Evolutionary conservation across 768 basidiomycete species (phyloP).

Genomic region (Porphyrellus cyaneotinctus): DNA sequence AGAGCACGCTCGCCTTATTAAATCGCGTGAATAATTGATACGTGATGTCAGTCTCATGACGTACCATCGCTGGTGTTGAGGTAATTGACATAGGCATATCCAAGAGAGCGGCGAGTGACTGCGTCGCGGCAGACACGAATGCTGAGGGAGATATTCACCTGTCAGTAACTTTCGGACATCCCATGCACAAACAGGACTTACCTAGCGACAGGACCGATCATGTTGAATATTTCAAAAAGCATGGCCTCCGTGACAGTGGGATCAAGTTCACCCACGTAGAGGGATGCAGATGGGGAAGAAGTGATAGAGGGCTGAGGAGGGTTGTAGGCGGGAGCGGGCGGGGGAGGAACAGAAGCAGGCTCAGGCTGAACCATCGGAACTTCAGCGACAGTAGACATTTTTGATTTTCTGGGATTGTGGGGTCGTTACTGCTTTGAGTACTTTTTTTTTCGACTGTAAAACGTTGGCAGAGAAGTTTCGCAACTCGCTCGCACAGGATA

Average conservation of each 20-base stretch:
- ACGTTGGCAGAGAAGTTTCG: constrained; percentile 10
- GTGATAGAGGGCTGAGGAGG: constrained; percentile 48
- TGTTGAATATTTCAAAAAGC: constrained; percentile 99
- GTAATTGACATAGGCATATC: constrained; percentile 99
- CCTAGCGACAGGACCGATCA: constrained; percentile 99
- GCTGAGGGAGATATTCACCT: constrained; percentile 36
- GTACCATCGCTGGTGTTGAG: constrained; percentile 90
- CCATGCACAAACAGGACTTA: constrained; percentile 34
- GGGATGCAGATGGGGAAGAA: constrained; percentile 81
- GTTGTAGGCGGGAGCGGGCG: constrained; percentile 53
- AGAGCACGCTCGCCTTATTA: constrained; percentile 88
- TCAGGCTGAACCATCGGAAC: constrained; percentile 50
- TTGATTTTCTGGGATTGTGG: constrained; percentile 47
- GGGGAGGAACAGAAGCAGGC: constrained; percentile 40
- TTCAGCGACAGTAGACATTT: constrained; percentile 61
- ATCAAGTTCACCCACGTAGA: constrained; percentile 99
- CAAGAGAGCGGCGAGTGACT: constrained; percentile 98
- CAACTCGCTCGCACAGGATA: constrained; percentile 11
- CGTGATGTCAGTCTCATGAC: constrained; percentile 20
- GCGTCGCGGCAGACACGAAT: constrained; percentile 99
- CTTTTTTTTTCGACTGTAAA: constrained; percentile 69
- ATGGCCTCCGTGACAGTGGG: constrained; percentile 98
- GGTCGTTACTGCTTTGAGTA: constrained; percentile 91
- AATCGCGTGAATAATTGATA: constrained; percentile 1
- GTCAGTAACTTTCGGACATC: neutral